Base-by-base conservation (phyloP, 257 asterid species). In the Lycium ferocissimum region DNA sequence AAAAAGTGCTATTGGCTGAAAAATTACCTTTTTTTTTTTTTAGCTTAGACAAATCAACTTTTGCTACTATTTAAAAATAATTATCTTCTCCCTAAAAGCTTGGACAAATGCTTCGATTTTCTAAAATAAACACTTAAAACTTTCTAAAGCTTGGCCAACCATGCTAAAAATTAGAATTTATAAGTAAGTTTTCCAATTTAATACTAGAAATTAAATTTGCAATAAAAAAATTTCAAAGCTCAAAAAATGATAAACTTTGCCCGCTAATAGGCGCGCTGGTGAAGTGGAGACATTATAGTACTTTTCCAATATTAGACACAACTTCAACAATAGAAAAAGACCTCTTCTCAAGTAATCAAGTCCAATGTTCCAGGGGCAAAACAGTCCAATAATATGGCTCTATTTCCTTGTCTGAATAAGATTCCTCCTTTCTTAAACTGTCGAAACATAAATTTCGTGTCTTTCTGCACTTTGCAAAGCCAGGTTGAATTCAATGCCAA, bases 241-340 rank as follows among this genome's bases (percentile, higher is more conserved):
- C 20, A 4, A 73, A 20, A 62, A n/a, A 62, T 9, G 67, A n/a
- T 62, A 14, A n/a, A 2, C 14, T 20, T 62, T 20, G 61, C 81
- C 47, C 61, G 61, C 61, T 66, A 20, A 22, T 20, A 3, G 12
- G 69, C 69, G 69, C 69, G 38, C 45, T 11, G 33, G n/a, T 45
- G 12, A 47, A 73, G 59, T 11, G 18, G 1, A 11, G 61, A 13
- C 17, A 73, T n/a, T 2, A 47, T 8, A 10, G 14, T 73, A 5
- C 9, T 47, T 20, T 75, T 11, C 43, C 81, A 75, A 47, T 20
- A 20, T 75, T 75, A 47, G 81, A 75, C 81, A 75, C 81, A 75
- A 22, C 47, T 6, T 18, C 22, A 38, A 38, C 20, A 15, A 3
- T 38, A 8, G 26, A 70, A 47, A 20, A 75, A 75, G 20, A 20